phyloP scores from a whole-genome alignment of 176 grass and related monocot genomes.

The Musa troglodytarum region DNA sequence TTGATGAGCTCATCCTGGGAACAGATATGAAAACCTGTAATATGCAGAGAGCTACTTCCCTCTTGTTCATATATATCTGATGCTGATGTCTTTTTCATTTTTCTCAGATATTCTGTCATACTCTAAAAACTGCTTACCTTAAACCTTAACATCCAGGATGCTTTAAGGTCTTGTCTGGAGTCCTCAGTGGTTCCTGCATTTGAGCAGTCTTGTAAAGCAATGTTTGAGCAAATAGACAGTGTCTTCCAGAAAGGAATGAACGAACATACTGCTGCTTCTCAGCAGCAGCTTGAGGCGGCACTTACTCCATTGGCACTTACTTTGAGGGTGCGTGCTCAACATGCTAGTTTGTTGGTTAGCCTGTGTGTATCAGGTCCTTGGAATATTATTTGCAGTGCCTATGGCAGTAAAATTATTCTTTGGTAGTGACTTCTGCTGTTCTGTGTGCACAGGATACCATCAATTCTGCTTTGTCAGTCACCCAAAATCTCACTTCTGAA shows the following conservation, averaged over 20 bases:
- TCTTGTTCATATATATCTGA: not conserved
- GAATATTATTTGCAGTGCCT: not conserved
- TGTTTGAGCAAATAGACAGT: constrained; percentile 78
- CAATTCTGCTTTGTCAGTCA: constrained; percentile 59
- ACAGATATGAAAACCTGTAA: not conserved
- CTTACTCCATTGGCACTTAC: constrained; percentile 73
- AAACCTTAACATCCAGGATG: constrained; percentile 36
- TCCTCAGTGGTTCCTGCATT: constrained; percentile 78
- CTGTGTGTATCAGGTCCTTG: not conserved
- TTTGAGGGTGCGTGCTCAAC: constrained; percentile 46
- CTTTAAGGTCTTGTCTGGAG: constrained; percentile 61
- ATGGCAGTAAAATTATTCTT: too few relatives aligned
- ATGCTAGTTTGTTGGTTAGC: not conserved
- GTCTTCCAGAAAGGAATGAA: constrained; percentile 80
- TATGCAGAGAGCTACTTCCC: not conserved
- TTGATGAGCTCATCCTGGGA: not conserved
- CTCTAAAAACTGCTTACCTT: not conserved
- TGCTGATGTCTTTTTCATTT: not conserved
- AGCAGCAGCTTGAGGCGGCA: constrained; percentile 55
- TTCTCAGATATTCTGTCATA: not conserved
- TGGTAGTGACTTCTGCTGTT: constrained; percentile 9
- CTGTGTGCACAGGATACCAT: constrained; percentile 52
- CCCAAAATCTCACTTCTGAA: constrained; percentile 56
- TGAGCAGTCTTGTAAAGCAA: constrained; percentile 77
- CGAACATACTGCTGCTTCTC: constrained; percentile 58